Base-by-base conservation (phyloP, 2,329 filamentous ascomycete species). In the Beauveria pseudobassiana region DNA sequence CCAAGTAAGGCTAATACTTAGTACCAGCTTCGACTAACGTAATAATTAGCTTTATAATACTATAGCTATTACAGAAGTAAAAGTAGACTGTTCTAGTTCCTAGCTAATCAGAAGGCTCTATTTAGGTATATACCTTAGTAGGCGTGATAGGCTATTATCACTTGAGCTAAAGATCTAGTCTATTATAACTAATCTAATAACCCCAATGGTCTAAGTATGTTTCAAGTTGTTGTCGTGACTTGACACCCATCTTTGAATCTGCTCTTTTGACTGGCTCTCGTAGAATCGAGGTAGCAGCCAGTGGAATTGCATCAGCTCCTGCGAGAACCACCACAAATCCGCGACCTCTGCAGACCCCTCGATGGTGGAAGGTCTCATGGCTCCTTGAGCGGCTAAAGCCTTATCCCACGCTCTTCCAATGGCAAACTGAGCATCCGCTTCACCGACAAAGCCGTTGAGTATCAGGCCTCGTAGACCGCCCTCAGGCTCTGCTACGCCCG, bases 241-340 rank as follows among this genome's bases (percentile, higher is more conserved):
- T 42, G 26, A 30, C 14, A 24, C 8, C 42, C 34, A 61, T 43
- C 34, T n/a, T 22, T 42, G 28, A 3, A 42, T 46, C 22, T 55
- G 50, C 26, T 62, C 60, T 9, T 51, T 46, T 4, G 60, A 51
- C 52, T 38, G 40, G 38, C 34, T 51, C 20, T 51, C 22, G 34
- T 42, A 26, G 20, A 50, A 40, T 26, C 52, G 52, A 18, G 61
- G 61, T 8, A 62, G 10, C 46, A 62, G 10, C 54, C 54, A 59
- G 55, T 62, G 61, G n/a, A 62, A 62, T 12, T 59, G 26, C 46
- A 58, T 7, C 28, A 62, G 49, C 20, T 62, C 61, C 50, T 62
- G 61, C 20, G 52, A n/a, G 18, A 62, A 62, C 61, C 61, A 62
- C 61, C 61, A 62, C 48, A 59, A 8, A n/a, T 55, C 45, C 2